Conservation (phyloP, 345 rosid genomes). For the Turnera subulata region DNA sequence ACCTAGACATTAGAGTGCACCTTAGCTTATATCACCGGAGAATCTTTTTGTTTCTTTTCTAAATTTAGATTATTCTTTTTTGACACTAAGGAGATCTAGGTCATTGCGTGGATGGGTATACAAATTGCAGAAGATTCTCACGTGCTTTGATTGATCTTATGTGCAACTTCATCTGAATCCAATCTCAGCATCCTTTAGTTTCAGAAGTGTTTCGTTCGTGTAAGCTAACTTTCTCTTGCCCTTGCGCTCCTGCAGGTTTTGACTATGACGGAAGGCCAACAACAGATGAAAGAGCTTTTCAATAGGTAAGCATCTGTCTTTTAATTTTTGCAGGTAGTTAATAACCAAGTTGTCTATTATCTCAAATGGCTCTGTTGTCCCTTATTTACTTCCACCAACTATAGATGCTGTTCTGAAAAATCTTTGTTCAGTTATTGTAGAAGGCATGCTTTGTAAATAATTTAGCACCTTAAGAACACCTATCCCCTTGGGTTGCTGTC, state of each 20-base stretch:
- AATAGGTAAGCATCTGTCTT: constrained; percentile 54
- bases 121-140: not conserved
- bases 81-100: not conserved
- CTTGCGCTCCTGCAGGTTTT: constrained; percentile 39
- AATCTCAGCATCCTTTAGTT: not conserved
- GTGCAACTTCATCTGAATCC: constrained; percentile 1
- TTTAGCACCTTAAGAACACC: too few relatives aligned
- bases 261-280: constrained; percentile 47
- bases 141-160: not conserved
- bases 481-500: not conserved
- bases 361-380: too few relatives aligned
- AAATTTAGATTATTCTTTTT: not conserved
- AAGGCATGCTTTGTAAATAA: too few relatives aligned
- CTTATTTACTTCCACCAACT: too few relatives aligned
- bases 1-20: too few relatives aligned
- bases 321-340: constrained; percentile 5
- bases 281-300: constrained; percentile 59
- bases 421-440: too few relatives aligned
- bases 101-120: not conserved
- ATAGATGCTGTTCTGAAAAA: too few relatives aligned
- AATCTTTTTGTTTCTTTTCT: too few relatives aligned
- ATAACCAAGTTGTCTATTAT: not conserved
- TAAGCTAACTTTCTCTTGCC: constrained; percentile 3
- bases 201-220: constrained; percentile 3
- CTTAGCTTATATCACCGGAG: too few relatives aligned